These are phyloP conservation scores for Gremmenia infestans DNA, from an alignment of 2,329 filamentous ascomycete species.

Conservation along the genomic window DNA sequence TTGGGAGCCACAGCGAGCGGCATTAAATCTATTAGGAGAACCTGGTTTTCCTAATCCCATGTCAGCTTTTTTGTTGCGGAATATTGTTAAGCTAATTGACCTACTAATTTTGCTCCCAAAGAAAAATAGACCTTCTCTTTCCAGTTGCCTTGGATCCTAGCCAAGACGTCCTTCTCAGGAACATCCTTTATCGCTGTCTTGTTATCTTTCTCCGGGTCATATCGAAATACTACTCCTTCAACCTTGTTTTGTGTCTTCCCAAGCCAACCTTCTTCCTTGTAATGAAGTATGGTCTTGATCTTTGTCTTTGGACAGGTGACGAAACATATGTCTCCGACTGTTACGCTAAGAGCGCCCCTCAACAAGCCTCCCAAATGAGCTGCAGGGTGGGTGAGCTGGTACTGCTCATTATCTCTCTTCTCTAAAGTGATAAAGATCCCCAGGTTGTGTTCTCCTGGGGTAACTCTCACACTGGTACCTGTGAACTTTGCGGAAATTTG, in stretches of 20 bases:
- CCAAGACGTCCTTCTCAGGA: slow-evolving; percentile 76
- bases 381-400: slow-evolving; percentile 91
- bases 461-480: slow-evolving; percentile 86
- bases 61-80: slow-evolving; percentile 30
- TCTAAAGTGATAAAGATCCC: slow-evolving; percentile 91
- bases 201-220: slow-evolving; percentile 80
- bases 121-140: slow-evolving; percentile 64
- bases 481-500: slow-evolving; percentile 98
- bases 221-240: slow-evolving; percentile 84
- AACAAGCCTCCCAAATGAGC: slow-evolving; percentile 86
- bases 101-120: slow-evolving; percentile 57
- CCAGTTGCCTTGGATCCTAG: slow-evolving; percentile 81
- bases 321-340: slow-evolving; percentile 84
- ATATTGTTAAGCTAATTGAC: slow-evolving; percentile 29
- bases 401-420: slow-evolving; percentile 78
- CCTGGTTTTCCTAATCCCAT: slow-evolving; percentile 52
- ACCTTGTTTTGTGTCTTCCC: slow-evolving; percentile 88
- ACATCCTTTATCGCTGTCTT: slow-evolving; percentile 80
- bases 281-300: slow-evolving; percentile 87
- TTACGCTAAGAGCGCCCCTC: slow-evolving; percentile 81
- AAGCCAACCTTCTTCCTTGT: slow-evolving; percentile 92
- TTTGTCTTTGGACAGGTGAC: slow-evolving; percentile 86
- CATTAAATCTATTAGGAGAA: slow-evolving; percentile 80
- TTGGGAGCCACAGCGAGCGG: slow-evolving; percentile 79
- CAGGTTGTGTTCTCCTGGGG: slow-evolving; percentile 86